These are phyloP conservation scores for Amanita pallidorosea DNA, from an alignment of 768 basidiomycete species.

Conservation along the genomic window DNA sequence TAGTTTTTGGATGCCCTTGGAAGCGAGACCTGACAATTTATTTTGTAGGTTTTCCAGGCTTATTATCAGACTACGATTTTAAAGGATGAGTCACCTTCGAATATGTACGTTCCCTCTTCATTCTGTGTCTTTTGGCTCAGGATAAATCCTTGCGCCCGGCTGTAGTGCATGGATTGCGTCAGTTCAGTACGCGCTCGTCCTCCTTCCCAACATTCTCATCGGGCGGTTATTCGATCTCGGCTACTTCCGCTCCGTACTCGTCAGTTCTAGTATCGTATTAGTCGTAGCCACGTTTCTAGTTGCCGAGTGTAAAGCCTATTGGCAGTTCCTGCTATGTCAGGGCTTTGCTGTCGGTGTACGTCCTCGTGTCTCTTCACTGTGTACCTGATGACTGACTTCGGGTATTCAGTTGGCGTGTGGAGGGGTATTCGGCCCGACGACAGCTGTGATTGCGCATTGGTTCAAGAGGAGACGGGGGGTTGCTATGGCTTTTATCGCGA, in stretches of 20 bases:
- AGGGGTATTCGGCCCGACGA: conserved; percentile 50
- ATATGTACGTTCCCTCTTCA: conserved; percentile 35
- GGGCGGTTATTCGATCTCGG: conserved; percentile 72
- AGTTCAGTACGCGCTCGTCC: conserved; percentile 57
- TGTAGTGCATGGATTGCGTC: conserved; percentile 74
- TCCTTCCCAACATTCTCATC: conserved; percentile 48
- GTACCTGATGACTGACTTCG: neutral
- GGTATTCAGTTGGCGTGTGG: conserved; percentile 32
- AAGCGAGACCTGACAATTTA: neutral
- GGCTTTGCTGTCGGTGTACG: conserved; percentile 57
- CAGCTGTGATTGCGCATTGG: conserved; percentile 62
- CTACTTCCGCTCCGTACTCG: conserved; percentile 41
- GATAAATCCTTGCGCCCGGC: neutral
- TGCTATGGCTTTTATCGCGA: conserved; percentile 53
- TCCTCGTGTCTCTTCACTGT: neutral
- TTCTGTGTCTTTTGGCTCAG: neutral
- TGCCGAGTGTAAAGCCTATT: conserved; percentile 61
- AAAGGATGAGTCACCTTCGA: conserved; percentile 39
- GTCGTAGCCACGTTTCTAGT: conserved; percentile 49
- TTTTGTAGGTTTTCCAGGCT: conserved; percentile 53
- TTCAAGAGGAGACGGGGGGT: conserved; percentile 50
- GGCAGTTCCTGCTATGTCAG: conserved; percentile 74
- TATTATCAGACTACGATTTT: conserved; percentile 55
- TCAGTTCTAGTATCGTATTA: conserved; percentile 36
- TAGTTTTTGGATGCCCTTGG: neutral